Base-by-base conservation (phyloP, 176 grass and related monocot genomes). In the Olyra latifolia region DNA sequence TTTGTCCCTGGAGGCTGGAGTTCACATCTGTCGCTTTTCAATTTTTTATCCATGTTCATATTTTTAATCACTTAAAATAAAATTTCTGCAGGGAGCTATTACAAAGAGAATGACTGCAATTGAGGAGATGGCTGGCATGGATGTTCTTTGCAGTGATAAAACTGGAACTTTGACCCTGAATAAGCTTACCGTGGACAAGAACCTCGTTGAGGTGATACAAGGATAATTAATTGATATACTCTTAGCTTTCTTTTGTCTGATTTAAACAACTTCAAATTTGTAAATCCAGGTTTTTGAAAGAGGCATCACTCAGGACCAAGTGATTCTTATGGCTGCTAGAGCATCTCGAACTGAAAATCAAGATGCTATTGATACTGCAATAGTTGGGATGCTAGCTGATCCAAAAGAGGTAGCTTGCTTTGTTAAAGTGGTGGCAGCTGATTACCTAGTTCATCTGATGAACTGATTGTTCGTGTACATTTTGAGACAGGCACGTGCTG, bases 71-170 rank as follows among this genome's bases (percentile, higher is more conserved):
- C 6, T 25, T 69, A 15, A 42, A 42, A 27, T 54, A 17, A 38
- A 6, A 46, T 62, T 84, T n/a, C 17, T 68, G 28, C 69, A 94
- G 89, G 92, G 92, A 80, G 92, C 92, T 69, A 94, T 94, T 66
- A 94, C 92, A 50, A 94, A 94, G 58, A 86, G 92, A 76, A 94
- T 94, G 92, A 94, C 92, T 74, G 92, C 92, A 80, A 94, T 94
- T n/a, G 92, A 94, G 63, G 92, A 94, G 80, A 94, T 94, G 92
- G 88, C 92, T 63, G 92, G 92, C 27, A 94, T 94, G 92, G 92
- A 94, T 87, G 92, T 94, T 20, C 92, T 94, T 62, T 94, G 92
- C 86, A 94, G 92, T 94, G 92, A 94, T 40, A 94, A 94, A 79
- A 94, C 92, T 42, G 92, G 92, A 35, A 94, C 92, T 19, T 60